Conservation (phyloP, 371 early-diverging fungal species). For the Nematocida parisii region DNA sequence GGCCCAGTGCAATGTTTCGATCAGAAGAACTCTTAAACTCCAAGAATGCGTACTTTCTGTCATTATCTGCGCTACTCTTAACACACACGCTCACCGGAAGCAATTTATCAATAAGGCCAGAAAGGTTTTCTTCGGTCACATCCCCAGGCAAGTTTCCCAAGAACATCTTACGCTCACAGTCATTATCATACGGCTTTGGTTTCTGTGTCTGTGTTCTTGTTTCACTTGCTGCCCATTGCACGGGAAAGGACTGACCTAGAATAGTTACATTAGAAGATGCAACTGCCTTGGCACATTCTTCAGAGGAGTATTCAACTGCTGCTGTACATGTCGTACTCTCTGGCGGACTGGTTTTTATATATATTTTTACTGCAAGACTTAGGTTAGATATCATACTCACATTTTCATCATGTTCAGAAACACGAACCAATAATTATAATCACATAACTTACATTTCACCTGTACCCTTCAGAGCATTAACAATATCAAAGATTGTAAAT, state of each 20-base stretch:
- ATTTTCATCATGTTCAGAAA: conserved; percentile 51
- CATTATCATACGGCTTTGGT: not conserved
- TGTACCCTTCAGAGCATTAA: conserved; percentile 19
- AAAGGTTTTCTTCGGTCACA: conserved; percentile 22
- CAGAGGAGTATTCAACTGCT: conserved; percentile 19
- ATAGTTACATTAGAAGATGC: not conserved
- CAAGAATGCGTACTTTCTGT: conserved; percentile 50
- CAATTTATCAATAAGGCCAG: not conserved
- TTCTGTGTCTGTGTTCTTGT: not conserved
- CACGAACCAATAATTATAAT: conserved; percentile 48
- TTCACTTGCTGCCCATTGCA: not conserved
- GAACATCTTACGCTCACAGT: conserved; percentile 32
- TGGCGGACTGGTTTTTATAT: conserved; percentile 16
- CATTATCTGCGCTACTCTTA: not conserved
- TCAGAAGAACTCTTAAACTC: conserved; percentile 33
- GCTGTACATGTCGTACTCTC: not conserved
- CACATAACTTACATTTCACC: conserved; percentile 61
- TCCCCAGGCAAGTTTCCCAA: conserved; percentile 35
- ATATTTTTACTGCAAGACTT: conserved; percentile 42
- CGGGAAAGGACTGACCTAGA: too few relatives aligned
- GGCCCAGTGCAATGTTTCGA: conserved; percentile 46
- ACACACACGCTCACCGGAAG: conserved; percentile 4
- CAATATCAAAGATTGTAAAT: conserved; percentile 21
- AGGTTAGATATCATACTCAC: conserved; percentile 56
- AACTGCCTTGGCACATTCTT: not conserved